Percentiles rank a stretch among this genome's conserved stretches.
phyloP scores from a whole-genome alignment of 2,329 filamentous ascomycete genomes.

The Exophiala oligosperma region DNA sequence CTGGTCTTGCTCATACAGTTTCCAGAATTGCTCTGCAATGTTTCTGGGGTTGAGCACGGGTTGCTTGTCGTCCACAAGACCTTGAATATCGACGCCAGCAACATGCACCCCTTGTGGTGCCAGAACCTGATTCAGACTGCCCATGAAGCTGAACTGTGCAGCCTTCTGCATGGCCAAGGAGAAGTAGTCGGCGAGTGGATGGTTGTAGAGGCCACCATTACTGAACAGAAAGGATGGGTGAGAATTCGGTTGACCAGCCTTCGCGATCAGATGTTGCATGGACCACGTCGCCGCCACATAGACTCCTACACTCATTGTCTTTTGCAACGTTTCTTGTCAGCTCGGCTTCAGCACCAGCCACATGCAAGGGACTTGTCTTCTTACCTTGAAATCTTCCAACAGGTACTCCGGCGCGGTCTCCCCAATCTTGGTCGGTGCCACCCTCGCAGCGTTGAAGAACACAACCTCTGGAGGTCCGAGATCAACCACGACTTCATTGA shows the following conservation, averaged over 20 bases:
- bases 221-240: slow-evolving; percentile 19
- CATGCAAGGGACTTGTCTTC: neutral
- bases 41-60: slow-evolving; percentile 18
- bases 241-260: slow-evolving; percentile 4
- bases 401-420: slow-evolving; percentile 8
- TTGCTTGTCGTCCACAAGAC: slow-evolving; percentile 23
- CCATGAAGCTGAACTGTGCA: slow-evolving; percentile 16
- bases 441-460: slow-evolving; percentile 20
- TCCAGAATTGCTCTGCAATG: slow-evolving; percentile 26
- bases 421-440: slow-evolving; percentile 12
- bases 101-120: slow-evolving; percentile 29
- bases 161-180: slow-evolving; percentile 22
- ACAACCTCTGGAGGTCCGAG: slow-evolving; percentile 19
- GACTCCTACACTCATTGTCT: slow-evolving; percentile 21
- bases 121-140: slow-evolving; percentile 16
- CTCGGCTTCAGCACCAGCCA: neutral
- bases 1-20: slow-evolving; percentile 26
- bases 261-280: slow-evolving; percentile 13
- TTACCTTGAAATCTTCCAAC: slow-evolving; percentile 21
- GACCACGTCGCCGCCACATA: slow-evolving; percentile 21
- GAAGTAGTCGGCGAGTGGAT: slow-evolving; percentile 14
- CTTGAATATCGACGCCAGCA: slow-evolving; percentile 25
- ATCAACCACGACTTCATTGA: slow-evolving; percentile 12
- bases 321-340: neutral
- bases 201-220: slow-evolving; percentile 14